phyloP scores from a whole-genome alignment of 495 filamentous ascomycete species.

The Penicillium salamii region DNA sequence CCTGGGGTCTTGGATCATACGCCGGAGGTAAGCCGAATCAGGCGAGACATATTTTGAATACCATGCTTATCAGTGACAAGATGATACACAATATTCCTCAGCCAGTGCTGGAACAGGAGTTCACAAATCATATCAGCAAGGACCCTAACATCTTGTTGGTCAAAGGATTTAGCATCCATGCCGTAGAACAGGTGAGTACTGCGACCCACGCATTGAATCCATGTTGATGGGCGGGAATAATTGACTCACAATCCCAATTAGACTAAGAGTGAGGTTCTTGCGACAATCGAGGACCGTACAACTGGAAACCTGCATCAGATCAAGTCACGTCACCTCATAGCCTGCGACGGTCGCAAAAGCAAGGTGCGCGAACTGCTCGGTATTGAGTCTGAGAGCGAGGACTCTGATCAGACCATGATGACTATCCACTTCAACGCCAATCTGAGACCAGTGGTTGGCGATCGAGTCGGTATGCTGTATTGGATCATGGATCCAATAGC shows the following conservation, averaged over 20 bases:
- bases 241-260: conserved; percentile 2
- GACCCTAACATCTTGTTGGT: conserved; percentile 7
- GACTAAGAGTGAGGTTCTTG: conserved; percentile 14
- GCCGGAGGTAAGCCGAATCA: conserved; percentile 12
- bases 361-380: conserved; percentile 28
- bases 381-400: conserved; percentile 37
- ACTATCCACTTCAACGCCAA: conserved; percentile 45
- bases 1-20: conserved; percentile 23
- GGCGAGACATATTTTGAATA: too few species aligned
- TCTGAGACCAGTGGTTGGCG: conserved; percentile 29
- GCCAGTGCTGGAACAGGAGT: conserved; percentile 24
- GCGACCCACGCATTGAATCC: too few species aligned
- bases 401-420: conserved; percentile 44
- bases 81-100: conserved; percentile 37
- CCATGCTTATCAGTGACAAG: conserved; percentile 6
- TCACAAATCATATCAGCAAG: conserved; percentile 2
- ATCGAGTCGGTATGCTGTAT: conserved; percentile 42
- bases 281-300: conserved; percentile 18
- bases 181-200: conserved; percentile 16
- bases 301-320: conserved; percentile 14
- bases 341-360: conserved; percentile 38
- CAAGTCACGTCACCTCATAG: conserved; percentile 28
- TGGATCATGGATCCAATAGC: conserved; percentile 43
- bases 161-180: conserved; percentile 14
- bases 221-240: too few species aligned